Evolutionary conservation across 2,329 filamentous ascomycete species (phyloP).

Genomic region (Paramyrothecium roridum): DNA sequence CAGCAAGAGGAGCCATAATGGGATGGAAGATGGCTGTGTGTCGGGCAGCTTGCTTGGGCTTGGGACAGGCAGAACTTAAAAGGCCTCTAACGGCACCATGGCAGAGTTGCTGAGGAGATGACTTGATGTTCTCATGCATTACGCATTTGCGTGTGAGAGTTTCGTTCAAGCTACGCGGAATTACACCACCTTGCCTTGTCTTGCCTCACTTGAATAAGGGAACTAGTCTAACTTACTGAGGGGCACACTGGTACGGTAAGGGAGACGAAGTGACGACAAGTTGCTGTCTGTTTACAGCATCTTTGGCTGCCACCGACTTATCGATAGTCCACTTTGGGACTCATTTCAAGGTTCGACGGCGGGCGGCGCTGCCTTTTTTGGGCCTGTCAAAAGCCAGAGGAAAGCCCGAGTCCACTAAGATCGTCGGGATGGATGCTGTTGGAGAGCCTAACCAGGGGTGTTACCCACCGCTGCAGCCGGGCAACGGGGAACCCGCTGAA

Average conservation of each 20-base stretch:
- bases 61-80: not conserved
- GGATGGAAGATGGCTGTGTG: not conserved
- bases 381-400: not conserved
- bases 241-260: too few species aligned
- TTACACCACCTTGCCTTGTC: too few species aligned
- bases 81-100: not conserved
- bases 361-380: not conserved
- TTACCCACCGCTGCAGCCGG: slow-evolving; percentile 26
- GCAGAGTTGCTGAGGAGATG: too few species aligned
- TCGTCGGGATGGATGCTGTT: slow-evolving; percentile 16
- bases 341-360: not conserved
- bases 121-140: too few species aligned
- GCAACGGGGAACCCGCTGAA: slow-evolving; percentile 32
- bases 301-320: too few species aligned
- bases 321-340: not conserved
- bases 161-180: too few species aligned
- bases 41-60: not conserved
- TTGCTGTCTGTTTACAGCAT: too few species aligned
- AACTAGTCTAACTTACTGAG: too few species aligned
- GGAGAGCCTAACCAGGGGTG: slow-evolving; percentile 10
- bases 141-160: too few species aligned
- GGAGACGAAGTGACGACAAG: too few species aligned
- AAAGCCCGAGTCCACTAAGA: slow-evolving; percentile 11
- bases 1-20: not conserved
- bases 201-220: too few species aligned